phyloP scores from a whole-genome alignment of 208 protist species.

The Porcisia deanei region DNA sequence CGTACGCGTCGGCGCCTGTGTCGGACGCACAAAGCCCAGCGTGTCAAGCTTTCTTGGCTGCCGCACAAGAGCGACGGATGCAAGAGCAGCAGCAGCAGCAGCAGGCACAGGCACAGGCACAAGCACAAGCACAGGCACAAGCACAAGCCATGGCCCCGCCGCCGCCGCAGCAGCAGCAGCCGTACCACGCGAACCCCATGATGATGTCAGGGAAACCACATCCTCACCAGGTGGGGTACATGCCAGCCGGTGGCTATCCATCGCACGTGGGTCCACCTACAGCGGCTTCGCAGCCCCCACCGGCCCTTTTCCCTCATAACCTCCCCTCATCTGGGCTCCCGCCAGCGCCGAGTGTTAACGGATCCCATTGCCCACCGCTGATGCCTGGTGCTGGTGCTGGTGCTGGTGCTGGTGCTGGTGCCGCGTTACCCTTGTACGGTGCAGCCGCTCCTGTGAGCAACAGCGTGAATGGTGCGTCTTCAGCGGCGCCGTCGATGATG shows the following conservation, averaged over 20 bases:
- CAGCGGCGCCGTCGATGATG: not conserved
- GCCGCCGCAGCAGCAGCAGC: not conserved
- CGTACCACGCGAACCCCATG: conserved; percentile 5
- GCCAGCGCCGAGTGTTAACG: not conserved
- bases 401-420: not conserved
- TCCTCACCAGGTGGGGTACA: not conserved
- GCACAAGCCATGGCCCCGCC: not conserved
- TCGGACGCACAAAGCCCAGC: conserved; percentile 51
- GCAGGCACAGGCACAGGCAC: conserved; percentile 17
- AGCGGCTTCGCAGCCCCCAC: conserved; percentile 9
- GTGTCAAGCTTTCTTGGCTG: conserved; percentile 46
- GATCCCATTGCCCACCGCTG: conserved; percentile 1
- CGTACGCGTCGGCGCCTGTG: conserved; percentile 48
- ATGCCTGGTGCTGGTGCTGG: not conserved
- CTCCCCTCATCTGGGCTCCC: not conserved
- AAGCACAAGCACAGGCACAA: conserved; percentile 13
- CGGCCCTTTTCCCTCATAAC: not conserved
- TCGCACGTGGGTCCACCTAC: not conserved
- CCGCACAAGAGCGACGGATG: conserved; percentile 34
- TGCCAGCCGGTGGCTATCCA: conserved; percentile 8
- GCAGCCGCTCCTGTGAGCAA: not conserved
- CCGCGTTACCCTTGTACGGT: not conserved
- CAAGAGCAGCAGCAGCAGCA: conserved; percentile 33
- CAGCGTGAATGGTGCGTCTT: conserved; percentile 1
- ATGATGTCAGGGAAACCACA: conserved; percentile 5